Evolutionary conservation across 176 grass and related monocot species (phyloP).

Genomic region (Triticum urartu): DNA sequence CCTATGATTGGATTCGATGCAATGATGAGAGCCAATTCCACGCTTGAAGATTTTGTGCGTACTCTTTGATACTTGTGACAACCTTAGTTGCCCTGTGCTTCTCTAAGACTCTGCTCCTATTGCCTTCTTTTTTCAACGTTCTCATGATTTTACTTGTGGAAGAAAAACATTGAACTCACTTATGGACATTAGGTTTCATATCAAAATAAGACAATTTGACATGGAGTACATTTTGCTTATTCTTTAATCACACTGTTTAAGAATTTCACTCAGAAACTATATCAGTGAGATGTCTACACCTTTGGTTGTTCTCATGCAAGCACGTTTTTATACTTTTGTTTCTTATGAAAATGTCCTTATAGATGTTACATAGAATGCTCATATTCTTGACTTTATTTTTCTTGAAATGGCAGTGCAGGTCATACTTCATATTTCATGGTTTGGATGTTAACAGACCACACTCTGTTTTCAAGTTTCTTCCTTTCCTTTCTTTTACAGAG

Average conservation of each 20-base stretch:
- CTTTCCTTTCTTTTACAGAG: conserved; percentile 86
- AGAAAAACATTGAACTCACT: neutral
- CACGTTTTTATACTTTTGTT: conserved; percentile 5
- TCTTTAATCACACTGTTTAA: neutral
- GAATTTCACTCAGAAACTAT: neutral
- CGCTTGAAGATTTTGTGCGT: conserved; percentile 89
- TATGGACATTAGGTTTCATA: conserved; percentile 11
- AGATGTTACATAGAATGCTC: neutral
- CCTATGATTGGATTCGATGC: conserved; percentile 71
- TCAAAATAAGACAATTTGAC: neutral
- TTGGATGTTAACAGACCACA: conserved; percentile 61
- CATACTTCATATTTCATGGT: conserved; percentile 96
- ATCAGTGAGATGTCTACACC: neutral
- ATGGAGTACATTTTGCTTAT: neutral
- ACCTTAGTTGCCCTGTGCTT: neutral
- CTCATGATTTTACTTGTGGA: neutral
- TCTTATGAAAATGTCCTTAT: neutral
- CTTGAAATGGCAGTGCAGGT: conserved; percentile 42
- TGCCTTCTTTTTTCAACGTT: neutral
- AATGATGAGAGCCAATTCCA: conserved; percentile 72
- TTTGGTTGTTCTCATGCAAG: neutral
- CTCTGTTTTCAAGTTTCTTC: conserved; percentile 80
- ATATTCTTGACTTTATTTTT: neutral
- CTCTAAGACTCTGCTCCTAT: neutral
- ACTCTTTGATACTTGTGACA: neutral